These are phyloP conservation scores for Candida sanyiensis DNA, from an alignment of 805 yeast species.

Conservation along the genomic window DNA sequence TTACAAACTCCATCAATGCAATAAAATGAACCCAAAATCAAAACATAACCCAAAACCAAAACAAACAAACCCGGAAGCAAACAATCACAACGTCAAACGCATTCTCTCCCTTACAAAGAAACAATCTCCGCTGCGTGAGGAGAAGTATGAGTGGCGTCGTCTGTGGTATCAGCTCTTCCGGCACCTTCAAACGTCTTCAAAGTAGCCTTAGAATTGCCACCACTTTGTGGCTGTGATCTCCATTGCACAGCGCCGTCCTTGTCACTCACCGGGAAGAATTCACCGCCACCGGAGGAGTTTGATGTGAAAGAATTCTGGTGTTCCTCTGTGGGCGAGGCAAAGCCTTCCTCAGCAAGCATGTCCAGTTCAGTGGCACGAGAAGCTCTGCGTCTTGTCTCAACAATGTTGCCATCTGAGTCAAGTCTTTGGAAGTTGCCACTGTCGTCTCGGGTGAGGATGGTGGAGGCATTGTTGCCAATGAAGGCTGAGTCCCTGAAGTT, in stretches of 20 bases:
- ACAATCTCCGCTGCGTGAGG: conserved; percentile 29
- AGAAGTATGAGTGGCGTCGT: conserved; percentile 23
- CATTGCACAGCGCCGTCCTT: conserved; percentile 20
- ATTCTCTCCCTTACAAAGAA: no score
- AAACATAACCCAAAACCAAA: no score
- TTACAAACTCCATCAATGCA: no score
- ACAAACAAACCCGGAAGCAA: no score
- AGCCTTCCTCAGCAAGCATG: conserved; percentile 23
- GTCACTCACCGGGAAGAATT: conserved; percentile 22
- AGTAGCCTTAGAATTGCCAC: conserved; percentile 27
- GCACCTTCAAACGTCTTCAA: conserved; percentile 31
- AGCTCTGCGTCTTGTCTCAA: conserved; percentile 18
- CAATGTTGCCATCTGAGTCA: conserved; percentile 27
- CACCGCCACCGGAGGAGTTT: conserved; percentile 19
- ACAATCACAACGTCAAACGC: no score
- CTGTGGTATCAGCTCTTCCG: conserved; percentile 29
- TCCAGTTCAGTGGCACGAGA: conserved; percentile 23
- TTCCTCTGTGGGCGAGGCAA: conserved; percentile 4
- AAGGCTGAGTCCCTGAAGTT: conserved; percentile 39
- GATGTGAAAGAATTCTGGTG: conserved; percentile 19
- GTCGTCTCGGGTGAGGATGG: conserved; percentile 24
- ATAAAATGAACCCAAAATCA: no score
- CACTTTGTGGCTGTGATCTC: conserved; percentile 13
- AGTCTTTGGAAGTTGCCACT: conserved; percentile 26
- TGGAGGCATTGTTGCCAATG: conserved; percentile 24